Evolutionary conservation across 2,329 filamentous ascomycete species (phyloP), one percentile per base, ranked within the genome.

Genomic region (Penicillium griseofulvum): DNA sequence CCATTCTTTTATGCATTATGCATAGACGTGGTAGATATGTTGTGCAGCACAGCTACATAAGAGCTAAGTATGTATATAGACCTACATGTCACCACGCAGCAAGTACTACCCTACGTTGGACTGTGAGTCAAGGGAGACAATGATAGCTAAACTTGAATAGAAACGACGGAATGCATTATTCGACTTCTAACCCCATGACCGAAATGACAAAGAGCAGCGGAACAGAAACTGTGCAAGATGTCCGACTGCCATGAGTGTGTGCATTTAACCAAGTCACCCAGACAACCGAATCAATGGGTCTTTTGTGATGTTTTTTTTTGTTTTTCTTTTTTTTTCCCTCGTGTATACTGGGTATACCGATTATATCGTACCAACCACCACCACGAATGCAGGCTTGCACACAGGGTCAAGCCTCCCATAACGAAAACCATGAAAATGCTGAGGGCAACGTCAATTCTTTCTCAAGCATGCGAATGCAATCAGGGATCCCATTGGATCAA

Each of bases 131-230:
- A 22, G 31, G 31, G 11, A 36, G n/a, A 28, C n/a, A 19, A 8
- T 7, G 8, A 14, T 8, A 19, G 11, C n/a, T 33, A 9, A 28
- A 8, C 14, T 17, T 17, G 39, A 49, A 49, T 7, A 45, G 46
- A 31, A 26, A 48, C 42, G 28, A 49, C 52, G 47, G 51, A 58
- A 54, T 57, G 56, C 52, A 60, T 52, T 60, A 52, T 54, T 54
- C 24, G 10, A 51, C 5, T 39, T 51, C 47, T 55, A 34, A 38
- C 24, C 19, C 45, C 12, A 31, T 42, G 46, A 43, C 39, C 33
- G 46, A 37, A 45, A 39, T 33, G 47, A 51, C 33, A 4, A 33
- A 50, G 26, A 22, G 33, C 33, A 45, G 39, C 31, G 14, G 31
- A 39, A 38, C n/a, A 43, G 31, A 28, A 43, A 51, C 33, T 54